A percentile compares a stretch with the other conserved stretches of the same genome.
Evolutionary conservation across 2,329 filamentous ascomycete species (phyloP).

Genomic region (Dothideomycetes sp.): DNA sequence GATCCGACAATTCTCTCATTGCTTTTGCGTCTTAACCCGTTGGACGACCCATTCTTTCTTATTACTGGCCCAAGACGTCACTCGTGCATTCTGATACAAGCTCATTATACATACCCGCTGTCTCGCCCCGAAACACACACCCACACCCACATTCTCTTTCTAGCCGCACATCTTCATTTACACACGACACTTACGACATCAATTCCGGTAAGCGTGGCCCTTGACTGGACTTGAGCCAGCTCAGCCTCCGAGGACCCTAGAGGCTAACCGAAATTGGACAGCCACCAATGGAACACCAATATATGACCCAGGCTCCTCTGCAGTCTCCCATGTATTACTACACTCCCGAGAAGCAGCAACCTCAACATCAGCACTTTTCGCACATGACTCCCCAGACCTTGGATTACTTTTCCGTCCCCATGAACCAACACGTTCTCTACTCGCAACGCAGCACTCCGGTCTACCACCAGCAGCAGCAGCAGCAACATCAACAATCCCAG

Average conservation of each 20-base stretch:
- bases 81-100: constrained; percentile 3
- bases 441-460: constrained; percentile 25
- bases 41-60: constrained; percentile 12
- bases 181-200: constrained; percentile 1
- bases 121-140: not conserved
- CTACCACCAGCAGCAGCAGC: constrained; percentile 33
- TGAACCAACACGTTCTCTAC: constrained; percentile 10
- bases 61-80: constrained; percentile 8
- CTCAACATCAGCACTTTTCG: constrained; percentile 16
- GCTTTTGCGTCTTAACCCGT: constrained; percentile 16
- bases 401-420: constrained; percentile 24
- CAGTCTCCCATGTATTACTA: constrained; percentile 83
- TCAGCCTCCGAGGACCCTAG: constrained; percentile 10
- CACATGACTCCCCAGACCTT: constrained; percentile 44
- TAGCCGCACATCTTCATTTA: constrained; percentile 10
- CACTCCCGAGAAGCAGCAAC: constrained; percentile 49
- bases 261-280: constrained; percentile 13
- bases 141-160: constrained; percentile 1
- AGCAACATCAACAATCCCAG: too few relatives aligned
- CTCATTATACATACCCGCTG: constrained; percentile 10
- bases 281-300: constrained; percentile 27
- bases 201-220: constrained; percentile 11
- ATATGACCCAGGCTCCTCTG: constrained; percentile 39
- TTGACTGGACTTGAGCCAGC: constrained; percentile 10
- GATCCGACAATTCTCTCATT: constrained; percentile 19